Conservation (phyloP, 106 monocot species). For the Iris macrosiphon region DNA sequence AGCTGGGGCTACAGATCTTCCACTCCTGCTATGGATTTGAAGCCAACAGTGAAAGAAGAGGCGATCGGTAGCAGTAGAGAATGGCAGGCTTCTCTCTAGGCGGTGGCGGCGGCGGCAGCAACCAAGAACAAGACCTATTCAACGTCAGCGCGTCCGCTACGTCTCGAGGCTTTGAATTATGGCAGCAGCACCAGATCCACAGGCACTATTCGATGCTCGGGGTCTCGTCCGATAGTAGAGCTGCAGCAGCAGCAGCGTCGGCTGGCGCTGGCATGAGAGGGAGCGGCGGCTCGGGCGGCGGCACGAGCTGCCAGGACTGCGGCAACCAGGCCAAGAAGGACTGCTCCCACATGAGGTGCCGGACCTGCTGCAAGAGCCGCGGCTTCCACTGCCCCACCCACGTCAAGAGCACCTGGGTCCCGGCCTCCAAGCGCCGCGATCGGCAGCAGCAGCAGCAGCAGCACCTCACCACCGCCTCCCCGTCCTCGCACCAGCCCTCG, state of each 20-base stretch:
- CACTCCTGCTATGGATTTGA: no score
- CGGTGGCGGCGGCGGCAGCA: conserved; percentile 11
- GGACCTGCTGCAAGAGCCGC: conserved; percentile 95
- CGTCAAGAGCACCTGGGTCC: conserved; percentile 97
- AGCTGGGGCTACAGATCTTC: no score
- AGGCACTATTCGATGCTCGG: conserved; percentile 19
- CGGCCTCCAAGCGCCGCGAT: conserved; percentile 87
- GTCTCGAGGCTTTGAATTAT: conserved; percentile 63
- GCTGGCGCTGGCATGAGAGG: conserved; percentile 9
- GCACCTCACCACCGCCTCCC: no score
- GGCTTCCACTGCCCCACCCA: conserved; percentile 87
- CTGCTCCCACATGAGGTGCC: conserved; percentile 76
- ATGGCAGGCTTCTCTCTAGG: conserved; percentile 69
- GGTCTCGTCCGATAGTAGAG: neutral
- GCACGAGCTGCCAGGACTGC: conserved; percentile 92
- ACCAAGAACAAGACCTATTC: conserved; percentile 17
- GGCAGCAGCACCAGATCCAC: conserved; percentile 62
- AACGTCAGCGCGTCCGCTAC: neutral
- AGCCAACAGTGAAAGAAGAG: no score
- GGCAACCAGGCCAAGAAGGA: conserved; percentile 99
- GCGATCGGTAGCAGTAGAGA: no score
- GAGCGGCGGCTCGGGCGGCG: conserved; percentile 20
- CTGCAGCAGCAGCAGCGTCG: neutral
- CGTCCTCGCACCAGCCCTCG: conserved; percentile 15
- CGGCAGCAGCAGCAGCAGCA: conserved; percentile 78